phyloP scores from a whole-genome alignment of 176 grass and related monocot species.

The Avena eriantha region DNA sequence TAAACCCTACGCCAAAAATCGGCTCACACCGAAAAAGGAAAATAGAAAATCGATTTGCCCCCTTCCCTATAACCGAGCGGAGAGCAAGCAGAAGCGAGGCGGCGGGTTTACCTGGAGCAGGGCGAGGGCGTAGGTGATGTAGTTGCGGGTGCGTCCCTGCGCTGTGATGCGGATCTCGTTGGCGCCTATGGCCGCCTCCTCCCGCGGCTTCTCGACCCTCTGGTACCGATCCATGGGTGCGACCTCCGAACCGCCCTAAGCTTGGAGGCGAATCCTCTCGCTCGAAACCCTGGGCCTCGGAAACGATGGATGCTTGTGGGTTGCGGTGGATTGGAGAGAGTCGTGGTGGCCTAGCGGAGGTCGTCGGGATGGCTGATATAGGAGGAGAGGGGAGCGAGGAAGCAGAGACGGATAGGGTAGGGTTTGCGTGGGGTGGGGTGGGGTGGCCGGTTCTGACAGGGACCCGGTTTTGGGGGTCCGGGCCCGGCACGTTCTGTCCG shows the following conservation, averaged over 20 bases:
- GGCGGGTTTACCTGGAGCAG: conserved; percentile 55
- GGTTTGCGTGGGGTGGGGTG: conserved; percentile 22
- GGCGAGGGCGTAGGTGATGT: conserved; percentile 70
- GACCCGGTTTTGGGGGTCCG: conserved; percentile 26
- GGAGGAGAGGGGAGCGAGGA: neutral
- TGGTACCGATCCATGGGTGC: conserved; percentile 69
- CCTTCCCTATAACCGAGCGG: neutral
- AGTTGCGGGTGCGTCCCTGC: conserved; percentile 67
- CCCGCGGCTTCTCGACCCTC: conserved; percentile 70
- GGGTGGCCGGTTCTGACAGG: conserved; percentile 35
- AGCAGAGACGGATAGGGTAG: conserved; percentile 21
- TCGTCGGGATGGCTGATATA: conserved; percentile 19
- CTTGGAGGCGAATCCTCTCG: neutral
- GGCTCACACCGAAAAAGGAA: neutral
- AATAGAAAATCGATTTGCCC: neutral
- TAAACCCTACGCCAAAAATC: conserved; percentile 30
- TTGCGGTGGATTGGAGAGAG: conserved; percentile 1
- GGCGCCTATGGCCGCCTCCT: conserved; percentile 56
- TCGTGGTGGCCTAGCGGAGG: conserved; percentile 33
- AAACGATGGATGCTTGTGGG: neutral
- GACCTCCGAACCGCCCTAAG: neutral
- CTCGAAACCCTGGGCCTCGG: neutral
- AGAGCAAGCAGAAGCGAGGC: too few species aligned
- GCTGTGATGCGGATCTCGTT: conserved; percentile 79
- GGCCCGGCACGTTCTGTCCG: conserved; percentile 21